Evolutionary conservation across 768 basidiomycete genomes (phyloP).

Genomic region (Brasilioporus rufonigricans): DNA sequence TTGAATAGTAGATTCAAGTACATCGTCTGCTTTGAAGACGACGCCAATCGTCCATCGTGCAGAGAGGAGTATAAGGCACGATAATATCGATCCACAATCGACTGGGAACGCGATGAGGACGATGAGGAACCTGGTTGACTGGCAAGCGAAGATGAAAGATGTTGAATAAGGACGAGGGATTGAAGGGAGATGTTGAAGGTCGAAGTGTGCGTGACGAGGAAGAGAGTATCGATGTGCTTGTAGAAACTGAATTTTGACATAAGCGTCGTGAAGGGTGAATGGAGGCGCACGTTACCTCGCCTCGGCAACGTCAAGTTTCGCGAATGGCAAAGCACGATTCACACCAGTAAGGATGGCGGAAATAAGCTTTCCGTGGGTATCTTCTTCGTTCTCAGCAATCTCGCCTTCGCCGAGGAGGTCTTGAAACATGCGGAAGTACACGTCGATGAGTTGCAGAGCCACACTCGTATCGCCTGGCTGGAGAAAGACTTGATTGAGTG

Average conservation of each 20-base stretch:
- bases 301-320: constrained; percentile 70
- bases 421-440: constrained; percentile 94
- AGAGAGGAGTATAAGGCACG: constrained; percentile 89
- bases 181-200: constrained; percentile 97
- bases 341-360: constrained; percentile 92
- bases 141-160: constrained; percentile 61
- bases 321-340: constrained; percentile 93
- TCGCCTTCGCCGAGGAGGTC: constrained; percentile 73
- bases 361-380: constrained; percentile 76
- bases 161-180: constrained; percentile 85
- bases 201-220: constrained; percentile 91
- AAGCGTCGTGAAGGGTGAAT: neutral
- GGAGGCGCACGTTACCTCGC: constrained; percentile 46
- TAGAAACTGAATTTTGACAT: constrained; percentile 52
- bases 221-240: constrained; percentile 88
- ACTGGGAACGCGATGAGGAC: constrained; percentile 39
- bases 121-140: constrained; percentile 41
- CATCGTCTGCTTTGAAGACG: constrained; percentile 93
- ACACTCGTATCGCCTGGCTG: constrained; percentile 65
- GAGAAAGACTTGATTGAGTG: constrained; percentile 91
- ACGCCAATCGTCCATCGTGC: constrained; percentile 74
- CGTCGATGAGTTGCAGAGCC: constrained; percentile 74
- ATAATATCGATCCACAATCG: constrained; percentile 66
- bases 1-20: constrained; percentile 95
- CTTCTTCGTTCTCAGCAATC: constrained; percentile 42